phyloP scores from a whole-genome alignment of 139 green algal species.

The Tetraselmis striata region DNA sequence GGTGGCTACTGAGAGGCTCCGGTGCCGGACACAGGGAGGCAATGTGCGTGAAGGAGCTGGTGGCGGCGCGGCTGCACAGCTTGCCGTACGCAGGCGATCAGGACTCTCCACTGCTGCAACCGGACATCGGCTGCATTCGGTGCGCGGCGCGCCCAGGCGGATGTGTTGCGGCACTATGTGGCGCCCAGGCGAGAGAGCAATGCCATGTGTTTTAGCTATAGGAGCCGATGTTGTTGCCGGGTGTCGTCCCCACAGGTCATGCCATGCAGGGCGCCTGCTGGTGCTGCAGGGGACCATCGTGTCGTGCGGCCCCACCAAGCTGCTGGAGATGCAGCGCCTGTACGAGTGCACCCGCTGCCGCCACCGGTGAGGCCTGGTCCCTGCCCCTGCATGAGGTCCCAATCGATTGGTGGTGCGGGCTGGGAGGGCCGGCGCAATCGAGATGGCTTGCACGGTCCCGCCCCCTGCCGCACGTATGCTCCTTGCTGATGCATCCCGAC shows the following conservation, averaged over 20 bases:
- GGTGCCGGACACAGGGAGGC: neutral
- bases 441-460: too few species aligned
- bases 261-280: slow-evolving; percentile 56
- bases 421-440: too few species aligned
- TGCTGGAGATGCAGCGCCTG: slow-evolving; percentile 56
- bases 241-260: neutral
- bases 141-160: slow-evolving; percentile 6
- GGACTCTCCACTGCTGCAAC: slow-evolving; percentile 12
- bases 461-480: too few species aligned
- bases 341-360: slow-evolving; percentile 65
- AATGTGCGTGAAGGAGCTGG: slow-evolving; percentile 31
- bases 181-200: too few species aligned
- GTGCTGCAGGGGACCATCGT: slow-evolving; percentile 67
- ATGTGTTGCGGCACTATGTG: neutral
- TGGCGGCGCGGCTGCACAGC: slow-evolving; percentile 44
- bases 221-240: too few species aligned
- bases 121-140: slow-evolving; percentile 36
- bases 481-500: too few species aligned
- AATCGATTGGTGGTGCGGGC: too few species aligned
- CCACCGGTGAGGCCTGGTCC: slow-evolving; percentile 35
- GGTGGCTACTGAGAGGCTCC: too few species aligned
- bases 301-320: slow-evolving; percentile 56
- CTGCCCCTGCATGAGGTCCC: too few species aligned
- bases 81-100: slow-evolving; percentile 18
- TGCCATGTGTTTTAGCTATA: too few species aligned